These are phyloP conservation scores for Venturia effusa DNA, from an alignment of 2,329 filamentous ascomycete species.

Conservation along the genomic window DNA sequence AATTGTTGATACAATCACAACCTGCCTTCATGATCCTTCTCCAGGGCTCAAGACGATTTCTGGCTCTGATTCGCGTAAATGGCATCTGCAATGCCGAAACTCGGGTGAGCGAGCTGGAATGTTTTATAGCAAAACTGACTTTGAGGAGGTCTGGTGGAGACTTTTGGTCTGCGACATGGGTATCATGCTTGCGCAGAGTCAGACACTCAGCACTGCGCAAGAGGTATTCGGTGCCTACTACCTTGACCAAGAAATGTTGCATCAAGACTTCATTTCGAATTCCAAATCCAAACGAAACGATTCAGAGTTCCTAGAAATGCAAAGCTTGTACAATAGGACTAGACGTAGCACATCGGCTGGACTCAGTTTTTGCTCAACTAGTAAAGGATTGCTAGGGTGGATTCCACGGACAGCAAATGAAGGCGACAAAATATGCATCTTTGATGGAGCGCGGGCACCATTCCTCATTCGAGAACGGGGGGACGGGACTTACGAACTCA, in stretches of 20 bases:
- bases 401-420: not conserved
- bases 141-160: not conserved
- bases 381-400: not conserved
- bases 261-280: not conserved
- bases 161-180: not conserved
- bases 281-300: not conserved
- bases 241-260: not conserved
- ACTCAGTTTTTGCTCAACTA: not conserved
- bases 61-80: not conserved
- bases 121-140: not conserved
- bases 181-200: not conserved
- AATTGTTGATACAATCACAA: not conserved
- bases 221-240: not conserved
- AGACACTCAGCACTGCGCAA: not conserved
- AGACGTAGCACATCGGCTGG: not conserved
- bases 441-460: not conserved
- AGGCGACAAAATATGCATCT: not conserved
- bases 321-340: not conserved
- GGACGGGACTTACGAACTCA: not conserved
- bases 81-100: not conserved
- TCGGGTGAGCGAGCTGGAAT: not conserved
- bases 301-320: not conserved
- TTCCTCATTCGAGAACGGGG: not conserved
- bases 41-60: not conserved
- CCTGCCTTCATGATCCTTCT: not conserved